Percentiles rank a stretch among this genome's conserved stretches.
These are phyloP conservation scores for Ogataea kodamae DNA, from an alignment of 805 yeast species.

Conservation along the genomic window DNA sequence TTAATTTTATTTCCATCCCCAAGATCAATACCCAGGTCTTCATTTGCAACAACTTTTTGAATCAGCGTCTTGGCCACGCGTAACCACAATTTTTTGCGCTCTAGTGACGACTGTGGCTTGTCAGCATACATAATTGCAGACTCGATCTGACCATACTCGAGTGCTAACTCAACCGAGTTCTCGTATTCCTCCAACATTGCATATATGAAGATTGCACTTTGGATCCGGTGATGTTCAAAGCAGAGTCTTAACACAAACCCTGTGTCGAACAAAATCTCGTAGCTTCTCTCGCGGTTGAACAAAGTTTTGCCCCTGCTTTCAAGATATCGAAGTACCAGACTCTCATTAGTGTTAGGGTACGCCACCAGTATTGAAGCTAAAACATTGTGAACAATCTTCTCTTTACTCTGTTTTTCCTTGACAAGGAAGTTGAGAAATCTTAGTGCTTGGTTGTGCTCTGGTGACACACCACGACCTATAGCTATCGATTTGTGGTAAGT, in stretches of 20 bases:
- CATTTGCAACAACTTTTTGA: conserved; percentile 30
- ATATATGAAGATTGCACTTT: conserved; percentile 71
- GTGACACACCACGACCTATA: conserved; percentile 32
- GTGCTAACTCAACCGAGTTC: conserved; percentile 75
- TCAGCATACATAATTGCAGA: conserved; percentile 58
- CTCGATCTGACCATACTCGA: conserved; percentile 55
- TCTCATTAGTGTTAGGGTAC: conserved; percentile 41
- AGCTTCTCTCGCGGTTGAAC: conserved; percentile 12
- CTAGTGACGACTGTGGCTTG: conserved; percentile 38
- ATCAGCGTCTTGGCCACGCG: conserved; percentile 54
- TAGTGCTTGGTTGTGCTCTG: conserved; percentile 58
- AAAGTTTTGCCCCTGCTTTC: conserved; percentile 31
- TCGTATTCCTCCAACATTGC: conserved; percentile 67
- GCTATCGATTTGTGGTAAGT: conserved; percentile 54
- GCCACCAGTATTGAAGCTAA: conserved; percentile 64
- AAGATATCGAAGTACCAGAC: conserved; percentile 47
- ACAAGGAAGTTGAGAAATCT: conserved; percentile 58
- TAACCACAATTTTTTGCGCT: conserved; percentile 72
- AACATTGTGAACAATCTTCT: conserved; percentile 61
- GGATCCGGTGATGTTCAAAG: conserved; percentile 51
- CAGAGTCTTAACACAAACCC: conserved; percentile 77
- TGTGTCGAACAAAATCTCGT: conserved; percentile 52
- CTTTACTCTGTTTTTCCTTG: conserved; percentile 40
- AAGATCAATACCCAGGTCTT: conserved; percentile 28
- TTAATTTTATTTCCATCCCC: conserved; percentile 32